Base-by-base conservation (phyloP, 2,329 filamentous ascomycete species). In the Pseudogymnoascus sp. region DNA sequence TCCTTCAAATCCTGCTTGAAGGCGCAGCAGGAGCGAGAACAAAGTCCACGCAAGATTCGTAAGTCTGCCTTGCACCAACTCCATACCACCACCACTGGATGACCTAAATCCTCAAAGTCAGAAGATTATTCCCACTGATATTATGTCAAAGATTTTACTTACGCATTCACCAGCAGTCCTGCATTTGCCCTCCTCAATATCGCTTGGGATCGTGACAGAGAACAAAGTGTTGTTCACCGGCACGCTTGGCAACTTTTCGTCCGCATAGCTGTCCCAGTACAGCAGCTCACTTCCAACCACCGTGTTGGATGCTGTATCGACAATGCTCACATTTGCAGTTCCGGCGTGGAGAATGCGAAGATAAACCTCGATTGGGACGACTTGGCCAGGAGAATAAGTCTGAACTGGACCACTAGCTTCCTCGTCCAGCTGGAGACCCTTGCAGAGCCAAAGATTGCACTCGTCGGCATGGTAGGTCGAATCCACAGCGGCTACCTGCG, bases 21-120 rank as follows among this genome's bases (percentile, higher is more conserved):
- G 25, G 25, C 1, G 62, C 36, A 25, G 18, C 16, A 18, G 21
- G 62, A 8, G 60, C 40, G 6, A 68, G 64, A 8, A 63, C 60
- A 21, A 84, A 83, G 71, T 84, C 82, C 63, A 84, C 74, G 69
- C 82, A 84, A 61, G 76, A 76, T 74, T 83, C 80, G 70, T 84
- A 84, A n/a, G 81, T 83, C 77, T 84, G 82, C 66, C 80, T 71
- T 60, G 82, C 77, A 42, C 69, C 70, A 12, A 74, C 68, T 7
- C 80, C 80, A 66, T 82, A 74, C 82, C 81, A 84, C 72, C 71
- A 82, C 77, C 81, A 82, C 70, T 84, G 82, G 56, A 85, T 76
- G 5, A 82, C 80, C 69, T 82, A 82, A 64, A 68, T 69, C 60
- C 79, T 79, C 23, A 76, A 53, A 16, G 72, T 77, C 36, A 75